A percentile compares a stretch with the other conserved stretches of the same genome.
phyloP scores from a whole-genome alignment of 2,329 filamentous ascomycete species.

The Xylaria sp. region DNA sequence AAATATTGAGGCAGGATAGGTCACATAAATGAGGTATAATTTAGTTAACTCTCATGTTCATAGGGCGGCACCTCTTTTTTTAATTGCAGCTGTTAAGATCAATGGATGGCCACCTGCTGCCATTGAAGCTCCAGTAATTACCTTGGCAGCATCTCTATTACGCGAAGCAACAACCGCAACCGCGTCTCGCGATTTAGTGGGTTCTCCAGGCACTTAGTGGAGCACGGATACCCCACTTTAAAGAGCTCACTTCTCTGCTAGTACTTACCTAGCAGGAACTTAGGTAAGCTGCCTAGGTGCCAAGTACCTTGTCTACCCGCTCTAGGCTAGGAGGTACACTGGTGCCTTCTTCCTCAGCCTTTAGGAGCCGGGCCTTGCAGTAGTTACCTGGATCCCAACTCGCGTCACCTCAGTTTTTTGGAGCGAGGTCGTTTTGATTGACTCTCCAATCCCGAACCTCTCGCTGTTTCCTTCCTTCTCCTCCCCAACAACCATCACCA shows the following conservation, averaged over 20 bases:
- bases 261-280: too few relatives aligned
- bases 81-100: too few relatives aligned
- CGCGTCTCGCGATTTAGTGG: conserved; percentile 12
- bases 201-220: not conserved
- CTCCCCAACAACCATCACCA: conserved; percentile 13
- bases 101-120: too few relatives aligned
- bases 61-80: too few relatives aligned
- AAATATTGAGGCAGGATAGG: too few relatives aligned
- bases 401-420: conserved; percentile 38
- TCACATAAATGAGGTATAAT: too few relatives aligned
- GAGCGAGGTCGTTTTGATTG: conserved; percentile 26
- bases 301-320: not conserved
- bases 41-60: too few relatives aligned
- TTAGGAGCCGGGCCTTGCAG: conserved; percentile 9
- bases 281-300: too few relatives aligned
- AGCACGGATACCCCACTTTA: conserved; percentile 17
- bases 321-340: not conserved
- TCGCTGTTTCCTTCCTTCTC: conserved; percentile 12
- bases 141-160: too few relatives aligned
- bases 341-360: conserved; percentile 6
- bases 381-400: conserved; percentile 12
- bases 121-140: too few relatives aligned
- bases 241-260: conserved; percentile 30
- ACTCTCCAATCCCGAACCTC: conserved; percentile 43
- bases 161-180: not conserved